Evolutionary conservation across 148 eudicot species (phyloP).

Genomic region (Diospyros lotus): DNA sequence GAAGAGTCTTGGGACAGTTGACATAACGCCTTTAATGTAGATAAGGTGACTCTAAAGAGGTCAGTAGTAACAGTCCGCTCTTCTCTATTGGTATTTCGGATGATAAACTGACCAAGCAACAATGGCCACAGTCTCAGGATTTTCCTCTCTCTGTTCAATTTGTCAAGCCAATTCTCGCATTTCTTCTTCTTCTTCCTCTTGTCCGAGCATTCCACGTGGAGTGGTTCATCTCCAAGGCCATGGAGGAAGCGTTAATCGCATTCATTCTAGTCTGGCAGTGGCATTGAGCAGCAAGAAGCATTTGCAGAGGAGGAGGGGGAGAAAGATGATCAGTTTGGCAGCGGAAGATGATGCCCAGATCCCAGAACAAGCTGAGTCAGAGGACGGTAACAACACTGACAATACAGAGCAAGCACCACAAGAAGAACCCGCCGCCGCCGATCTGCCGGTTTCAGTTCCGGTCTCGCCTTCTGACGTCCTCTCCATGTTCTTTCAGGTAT

Average conservation of each 20-base stretch:
- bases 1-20: too few relatives aligned
- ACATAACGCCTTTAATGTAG: background rate
- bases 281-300: conserved; percentile 4
- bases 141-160: conserved; percentile 22
- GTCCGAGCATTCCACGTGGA: background rate
- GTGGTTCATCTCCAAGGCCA: conserved; percentile 17
- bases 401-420: background rate
- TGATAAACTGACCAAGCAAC: background rate
- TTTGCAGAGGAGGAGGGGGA: conserved; percentile 18
- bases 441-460: conserved; percentile 66
- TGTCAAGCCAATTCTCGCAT: conserved; percentile 14
- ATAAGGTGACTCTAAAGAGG: background rate
- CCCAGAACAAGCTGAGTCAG: conserved; percentile 19
- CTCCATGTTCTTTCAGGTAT: conserved; percentile 78
- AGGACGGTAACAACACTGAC: conserved; percentile 1
- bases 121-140: conserved; percentile 44
- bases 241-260: conserved; percentile 2
- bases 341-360: conserved; percentile 35
- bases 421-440: conserved; percentile 18
- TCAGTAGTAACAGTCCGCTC: background rate
- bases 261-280: conserved; percentile 2
- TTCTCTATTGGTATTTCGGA: background rate
- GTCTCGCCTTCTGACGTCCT: conserved; percentile 88
- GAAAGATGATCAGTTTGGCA: conserved; percentile 29
- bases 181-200: conserved; percentile 14